Evolutionary conservation across 345 rosid genomes (phyloP).

Genomic region (Pistacia atlantica): DNA sequence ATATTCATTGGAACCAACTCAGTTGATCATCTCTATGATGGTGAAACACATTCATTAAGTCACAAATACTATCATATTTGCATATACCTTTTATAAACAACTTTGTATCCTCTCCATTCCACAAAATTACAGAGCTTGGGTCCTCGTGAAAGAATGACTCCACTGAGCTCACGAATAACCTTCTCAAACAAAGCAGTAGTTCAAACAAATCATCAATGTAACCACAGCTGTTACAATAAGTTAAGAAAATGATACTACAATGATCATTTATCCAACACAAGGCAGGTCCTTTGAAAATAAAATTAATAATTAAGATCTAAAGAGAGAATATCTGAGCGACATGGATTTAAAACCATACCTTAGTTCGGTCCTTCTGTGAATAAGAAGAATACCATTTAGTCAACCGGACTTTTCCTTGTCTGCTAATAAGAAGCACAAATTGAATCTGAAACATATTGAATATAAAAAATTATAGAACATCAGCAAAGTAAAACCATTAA

Average conservation of each 20-base stretch:
- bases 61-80: not conserved
- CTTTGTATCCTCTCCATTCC: conserved; percentile 93
- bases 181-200: conserved; percentile 22
- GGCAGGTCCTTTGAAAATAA: not conserved
- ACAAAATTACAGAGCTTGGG: conserved; percentile 96
- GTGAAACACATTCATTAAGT: not conserved
- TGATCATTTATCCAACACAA: not conserved
- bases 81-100: conserved; percentile 79
- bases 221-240: not conserved
- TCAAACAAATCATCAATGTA: not conserved
- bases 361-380: conserved; percentile 86
- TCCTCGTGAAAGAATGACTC: conserved; percentile 77
- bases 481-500: not conserved
- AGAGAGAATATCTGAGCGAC: conserved; percentile 1
- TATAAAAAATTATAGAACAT: conserved; percentile 5
- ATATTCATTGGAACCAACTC: conserved; percentile 4
- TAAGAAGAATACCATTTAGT: conserved; percentile 99
- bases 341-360: conserved; percentile 38
- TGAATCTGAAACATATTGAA: conserved; percentile 54
- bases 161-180: conserved; percentile 94
- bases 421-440: conserved; percentile 90
- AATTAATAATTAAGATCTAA: not conserved
- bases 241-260: not conserved
- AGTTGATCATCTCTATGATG: conserved; percentile 4
- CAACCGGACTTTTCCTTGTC: conserved; percentile 96